Percentiles rank a stretch among this genome's conserved stretches.
Conservation (phyloP, 2,329 filamentous ascomycete genomes). For the Ascochyta fabae region DNA sequence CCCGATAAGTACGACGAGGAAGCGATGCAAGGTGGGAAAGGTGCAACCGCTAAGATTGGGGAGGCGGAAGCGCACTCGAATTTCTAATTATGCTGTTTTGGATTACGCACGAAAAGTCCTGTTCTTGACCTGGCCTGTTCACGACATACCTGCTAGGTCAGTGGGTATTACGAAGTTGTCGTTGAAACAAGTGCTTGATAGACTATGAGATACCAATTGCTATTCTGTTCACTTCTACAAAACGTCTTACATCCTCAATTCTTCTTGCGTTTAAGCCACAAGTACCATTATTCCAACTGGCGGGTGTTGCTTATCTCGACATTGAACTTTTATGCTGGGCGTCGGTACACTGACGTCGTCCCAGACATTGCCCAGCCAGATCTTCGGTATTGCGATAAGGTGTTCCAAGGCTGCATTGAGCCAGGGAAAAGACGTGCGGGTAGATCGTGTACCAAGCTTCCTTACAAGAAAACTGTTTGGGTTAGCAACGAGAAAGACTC, state of each 20-base stretch:
- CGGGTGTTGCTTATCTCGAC: neutral
- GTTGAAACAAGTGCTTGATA: neutral
- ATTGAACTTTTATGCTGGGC: neutral
- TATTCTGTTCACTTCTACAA: neutral
- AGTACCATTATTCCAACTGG: neutral
- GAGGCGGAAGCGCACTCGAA: slow-evolving; percentile 3
- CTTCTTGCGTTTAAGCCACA: neutral
- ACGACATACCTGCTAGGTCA: slow-evolving; percentile 6
- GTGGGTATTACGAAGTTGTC: slow-evolving; percentile 11
- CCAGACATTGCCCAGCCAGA: neutral
- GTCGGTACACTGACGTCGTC: slow-evolving; percentile 1
- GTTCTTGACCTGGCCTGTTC: neutral
- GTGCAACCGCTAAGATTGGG: slow-evolving; percentile 2
- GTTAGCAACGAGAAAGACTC: too few relatives aligned
- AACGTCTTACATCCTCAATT: neutral
- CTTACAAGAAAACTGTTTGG: too few relatives aligned
- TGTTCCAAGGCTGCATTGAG: neutral
- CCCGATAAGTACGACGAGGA: slow-evolving; percentile 38
- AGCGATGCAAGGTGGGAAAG: slow-evolving; percentile 30
- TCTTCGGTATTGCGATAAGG: neutral
- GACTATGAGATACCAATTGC: slow-evolving; percentile 11
- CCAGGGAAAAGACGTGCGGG: neutral
- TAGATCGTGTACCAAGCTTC: neutral
- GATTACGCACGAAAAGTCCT: neutral
- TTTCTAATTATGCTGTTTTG: neutral